These are phyloP conservation scores for Corylus americana DNA, from an alignment of 306 rosid genomes.

Conservation along the genomic window DNA sequence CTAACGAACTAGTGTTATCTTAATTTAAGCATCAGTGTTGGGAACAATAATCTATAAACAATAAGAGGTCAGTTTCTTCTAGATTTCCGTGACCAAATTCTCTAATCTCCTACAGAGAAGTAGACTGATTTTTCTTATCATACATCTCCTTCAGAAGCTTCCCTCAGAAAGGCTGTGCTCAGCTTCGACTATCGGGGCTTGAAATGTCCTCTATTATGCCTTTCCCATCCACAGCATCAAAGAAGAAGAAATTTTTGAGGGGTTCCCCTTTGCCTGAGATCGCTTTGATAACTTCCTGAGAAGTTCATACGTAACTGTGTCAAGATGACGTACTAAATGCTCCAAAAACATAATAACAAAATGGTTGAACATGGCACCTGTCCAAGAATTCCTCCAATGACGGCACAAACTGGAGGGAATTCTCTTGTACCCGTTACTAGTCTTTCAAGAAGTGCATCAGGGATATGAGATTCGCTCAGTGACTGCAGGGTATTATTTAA, in stretches of 20 bases:
- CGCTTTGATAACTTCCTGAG: conserved; percentile 92
- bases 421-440: conserved; percentile 57
- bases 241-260: conserved; percentile 77
- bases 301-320: conserved; percentile 11
- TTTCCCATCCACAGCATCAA: conserved; percentile 85
- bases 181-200: conserved; percentile 20
- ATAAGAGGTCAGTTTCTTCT: conserved; percentile 25
- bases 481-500: conserved; percentile 50
- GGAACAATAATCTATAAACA: conserved; percentile 9
- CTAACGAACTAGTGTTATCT: neutral
- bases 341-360: neutral
- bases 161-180: conserved; percentile 17
- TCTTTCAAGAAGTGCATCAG: conserved; percentile 71
- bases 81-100: conserved; percentile 12
- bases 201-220: conserved; percentile 82
- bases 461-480: conserved; percentile 65
- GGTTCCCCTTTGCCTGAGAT: conserved; percentile 93
- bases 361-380: conserved; percentile 54
- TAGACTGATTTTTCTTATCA: neutral
- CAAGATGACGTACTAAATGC: neutral
- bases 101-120: conserved; percentile 2
- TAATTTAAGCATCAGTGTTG: neutral
- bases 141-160: neutral
- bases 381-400: conserved; percentile 91
- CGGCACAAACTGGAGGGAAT: conserved; percentile 96